Percentiles rank a stretch among this genome's conserved stretches.
Conservation (phyloP, 164 flowering plant genomes). For the Magnolia sinica region DNA sequence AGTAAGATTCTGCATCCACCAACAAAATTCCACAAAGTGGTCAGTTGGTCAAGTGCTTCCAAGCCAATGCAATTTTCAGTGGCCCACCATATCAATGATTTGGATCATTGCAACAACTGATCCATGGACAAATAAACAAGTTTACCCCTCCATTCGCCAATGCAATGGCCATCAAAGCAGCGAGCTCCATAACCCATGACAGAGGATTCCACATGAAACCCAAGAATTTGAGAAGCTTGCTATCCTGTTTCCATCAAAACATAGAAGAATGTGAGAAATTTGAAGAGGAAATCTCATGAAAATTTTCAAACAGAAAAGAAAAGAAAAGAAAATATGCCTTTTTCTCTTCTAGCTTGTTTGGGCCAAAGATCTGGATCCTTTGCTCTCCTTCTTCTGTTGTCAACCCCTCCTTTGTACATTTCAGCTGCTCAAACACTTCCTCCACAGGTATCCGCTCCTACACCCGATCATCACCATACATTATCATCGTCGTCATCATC, state of each 20-base stretch:
- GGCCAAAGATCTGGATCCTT: constrained; percentile 69
- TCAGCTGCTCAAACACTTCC: constrained; percentile 66
- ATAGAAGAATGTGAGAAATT: neutral
- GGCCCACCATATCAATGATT: too few species aligned
- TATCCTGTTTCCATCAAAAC: constrained; percentile 39
- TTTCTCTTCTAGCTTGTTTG: constrained; percentile 83
- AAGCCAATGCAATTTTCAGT: too few species aligned
- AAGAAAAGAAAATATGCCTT: constrained; percentile 22
- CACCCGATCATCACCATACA: constrained; percentile 2
- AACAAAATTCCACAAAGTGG: too few species aligned
- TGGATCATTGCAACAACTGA: too few species aligned
- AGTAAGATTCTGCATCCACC: too few species aligned
- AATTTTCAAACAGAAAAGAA: neutral
- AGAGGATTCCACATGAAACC: constrained; percentile 96
- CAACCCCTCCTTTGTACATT: constrained; percentile 62
- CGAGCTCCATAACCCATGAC: constrained; percentile 89
- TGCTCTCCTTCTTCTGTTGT: constrained; percentile 48
- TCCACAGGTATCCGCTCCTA: constrained; percentile 67
- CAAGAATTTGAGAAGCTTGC: constrained; percentile 70
- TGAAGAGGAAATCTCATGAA: neutral
- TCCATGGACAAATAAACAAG: neutral
- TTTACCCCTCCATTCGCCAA: constrained; percentile 80
- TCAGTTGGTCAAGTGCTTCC: too few species aligned
- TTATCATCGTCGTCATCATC: too few species aligned
- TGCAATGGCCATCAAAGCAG: constrained; percentile 85